These are phyloP conservation scores for Dioszegia hungarica DNA, from an alignment of 768 basidiomycete species.

Conservation along the genomic window DNA sequence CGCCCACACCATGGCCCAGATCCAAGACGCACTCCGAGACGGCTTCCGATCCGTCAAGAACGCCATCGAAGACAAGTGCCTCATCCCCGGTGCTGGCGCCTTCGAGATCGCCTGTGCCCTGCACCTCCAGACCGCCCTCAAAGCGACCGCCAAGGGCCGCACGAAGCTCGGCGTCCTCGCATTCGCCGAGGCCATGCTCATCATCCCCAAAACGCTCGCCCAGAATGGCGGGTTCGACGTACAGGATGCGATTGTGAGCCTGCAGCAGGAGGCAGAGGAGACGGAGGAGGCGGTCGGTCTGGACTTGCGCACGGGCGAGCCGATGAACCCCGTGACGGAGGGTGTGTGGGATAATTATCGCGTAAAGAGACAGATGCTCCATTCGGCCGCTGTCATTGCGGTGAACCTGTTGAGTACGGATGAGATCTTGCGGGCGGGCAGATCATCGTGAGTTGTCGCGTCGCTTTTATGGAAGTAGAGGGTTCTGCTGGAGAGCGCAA, in stretches of 20 bases:
- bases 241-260: slow-evolving; percentile 83
- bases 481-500: no score
- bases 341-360: slow-evolving; percentile 99
- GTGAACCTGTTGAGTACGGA: slow-evolving; percentile 92
- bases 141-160: slow-evolving; percentile 83
- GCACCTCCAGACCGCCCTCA: slow-evolving; percentile 71
- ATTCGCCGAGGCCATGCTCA: slow-evolving; percentile 85
- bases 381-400: slow-evolving; percentile 73
- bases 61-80: slow-evolving; percentile 78
- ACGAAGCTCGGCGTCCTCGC: slow-evolving; percentile 97
- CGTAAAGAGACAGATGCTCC: slow-evolving; percentile 97
- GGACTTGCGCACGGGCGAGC: slow-evolving; percentile 88
- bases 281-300: slow-evolving; percentile 88
- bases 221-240: slow-evolving; percentile 96
- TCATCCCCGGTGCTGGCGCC: slow-evolving; percentile 95
- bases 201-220: slow-evolving; percentile 94
- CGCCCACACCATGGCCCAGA: slow-evolving; percentile 89
- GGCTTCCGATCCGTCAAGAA: slow-evolving; percentile 96
- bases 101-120: slow-evolving; percentile 91
- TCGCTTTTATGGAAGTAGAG: background rate
- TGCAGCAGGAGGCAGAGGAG: slow-evolving; percentile 82
- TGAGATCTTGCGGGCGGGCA: slow-evolving; percentile 65
- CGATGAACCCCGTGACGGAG: slow-evolving; percentile 89
- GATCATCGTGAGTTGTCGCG: slow-evolving; percentile 49
- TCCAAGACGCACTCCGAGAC: slow-evolving; percentile 96